phyloP scores from a whole-genome alignment of 169 alveolate genomes.

The Plasmodium vivax region DNA sequence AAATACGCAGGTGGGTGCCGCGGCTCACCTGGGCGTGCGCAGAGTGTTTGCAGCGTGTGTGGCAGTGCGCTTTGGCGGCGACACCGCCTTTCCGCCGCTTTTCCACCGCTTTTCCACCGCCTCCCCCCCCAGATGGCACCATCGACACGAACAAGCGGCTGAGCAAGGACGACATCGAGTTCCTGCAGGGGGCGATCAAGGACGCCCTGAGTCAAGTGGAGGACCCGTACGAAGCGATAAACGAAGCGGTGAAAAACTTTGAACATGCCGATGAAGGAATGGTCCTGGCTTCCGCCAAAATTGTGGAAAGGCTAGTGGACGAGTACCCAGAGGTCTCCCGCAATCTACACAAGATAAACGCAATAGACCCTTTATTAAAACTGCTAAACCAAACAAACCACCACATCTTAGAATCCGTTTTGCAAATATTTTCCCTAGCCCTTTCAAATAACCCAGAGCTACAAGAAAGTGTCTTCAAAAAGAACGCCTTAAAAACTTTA shows the following conservation, averaged over 20 bases:
- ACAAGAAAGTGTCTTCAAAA: conserved; percentile 69
- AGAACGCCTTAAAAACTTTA: conserved; percentile 43
- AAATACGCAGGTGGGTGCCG: conserved; percentile 56
- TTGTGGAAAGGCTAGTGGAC: conserved; percentile 66
- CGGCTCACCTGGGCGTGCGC: neutral
- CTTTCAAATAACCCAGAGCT: conserved; percentile 64
- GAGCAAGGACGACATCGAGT: conserved; percentile 67
- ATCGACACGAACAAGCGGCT: conserved; percentile 65
- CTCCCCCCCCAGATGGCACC: conserved; percentile 35
- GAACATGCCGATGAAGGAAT: conserved; percentile 70
- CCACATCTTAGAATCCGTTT: conserved; percentile 68
- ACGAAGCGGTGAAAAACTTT: conserved; percentile 66
- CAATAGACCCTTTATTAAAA: conserved; percentile 68
- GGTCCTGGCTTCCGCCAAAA: conserved; percentile 65
- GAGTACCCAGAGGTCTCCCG: conserved; percentile 70
- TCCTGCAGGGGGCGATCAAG: conserved; percentile 74
- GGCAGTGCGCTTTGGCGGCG: neutral
- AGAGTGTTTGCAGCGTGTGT: neutral
- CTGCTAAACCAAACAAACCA: conserved; percentile 23
- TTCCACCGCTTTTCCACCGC: neutral
- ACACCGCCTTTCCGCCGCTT: neutral
- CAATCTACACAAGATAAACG: conserved; percentile 66
- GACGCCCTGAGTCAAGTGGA: conserved; percentile 71
- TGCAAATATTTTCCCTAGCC: conserved; percentile 66
- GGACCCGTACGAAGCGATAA: conserved; percentile 75